Evolutionary conservation across 2,329 filamentous ascomycete genomes (phyloP), one percentile per base, ranked within the genome.

Genomic region (Neonectria sp.): DNA sequence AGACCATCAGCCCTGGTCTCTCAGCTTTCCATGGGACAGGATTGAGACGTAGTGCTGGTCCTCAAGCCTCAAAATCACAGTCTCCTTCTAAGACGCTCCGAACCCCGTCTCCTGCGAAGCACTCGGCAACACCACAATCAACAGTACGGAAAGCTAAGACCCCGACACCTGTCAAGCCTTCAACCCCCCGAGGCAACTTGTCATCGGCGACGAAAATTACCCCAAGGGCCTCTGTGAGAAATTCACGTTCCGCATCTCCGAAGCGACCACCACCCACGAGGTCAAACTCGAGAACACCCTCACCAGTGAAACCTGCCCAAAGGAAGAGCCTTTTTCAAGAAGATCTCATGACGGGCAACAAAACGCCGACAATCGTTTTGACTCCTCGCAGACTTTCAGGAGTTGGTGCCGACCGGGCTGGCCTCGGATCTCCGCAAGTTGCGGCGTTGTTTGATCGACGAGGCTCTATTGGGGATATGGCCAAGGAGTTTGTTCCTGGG

Each of bases 401-500:
- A 0, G 76, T 95, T 68, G 92, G 93, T 25, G 88, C 89, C 68
- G 93, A 94, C 73, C 89, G 88, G 70, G 83, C 87, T 68, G 93
- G 93, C 0, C 86, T 95, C 61, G 93, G 93, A 7, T 95, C 93
- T 1, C 93, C 93, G 6, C 90, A 89, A 59, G 88, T 95, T 60
- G 86, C 92, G 25, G 91, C 90, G 31, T 85, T 95, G 35, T 86
- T 95, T 37, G 92, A 93, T 70, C 89, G 90, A 37, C 88, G 93
- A 55, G 86, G 84, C 52, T 95, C 93, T 1, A 91, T 95, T 67
- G 89, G 91, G 25, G 91, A 95, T 48, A 83, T 88, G 25, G 88
- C 91, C 2, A 83, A 84, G 15, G 82, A 86, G 7, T 95, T 95
- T 73, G 82, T 91, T 31, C 89, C 91, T 40, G 88, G 82, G 21